Evolutionary conservation across 2,329 filamentous ascomycete genomes (phyloP).

Genomic region (Cercospora brassicicola): DNA sequence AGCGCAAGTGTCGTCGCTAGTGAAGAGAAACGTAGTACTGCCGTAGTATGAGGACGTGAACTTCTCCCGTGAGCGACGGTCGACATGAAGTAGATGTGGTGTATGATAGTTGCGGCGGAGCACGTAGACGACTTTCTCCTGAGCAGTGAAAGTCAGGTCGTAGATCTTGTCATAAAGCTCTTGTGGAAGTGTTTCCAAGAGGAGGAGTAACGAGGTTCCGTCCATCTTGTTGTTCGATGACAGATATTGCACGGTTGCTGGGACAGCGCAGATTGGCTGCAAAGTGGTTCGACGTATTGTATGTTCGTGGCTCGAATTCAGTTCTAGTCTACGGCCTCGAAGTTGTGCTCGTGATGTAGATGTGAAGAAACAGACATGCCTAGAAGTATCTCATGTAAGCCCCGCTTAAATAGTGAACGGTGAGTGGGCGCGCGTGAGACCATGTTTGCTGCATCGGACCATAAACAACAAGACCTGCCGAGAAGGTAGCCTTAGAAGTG

Average conservation of each 20-base stretch:
- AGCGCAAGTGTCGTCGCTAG: not conserved
- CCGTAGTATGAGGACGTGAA: not conserved
- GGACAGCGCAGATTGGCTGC: not conserved
- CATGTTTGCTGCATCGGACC: not conserved
- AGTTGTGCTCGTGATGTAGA: too few species aligned
- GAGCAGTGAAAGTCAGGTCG: not conserved
- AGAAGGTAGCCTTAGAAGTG: not conserved
- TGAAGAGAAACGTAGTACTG: not conserved
- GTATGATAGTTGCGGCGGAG: not conserved
- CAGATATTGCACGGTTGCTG: not conserved
- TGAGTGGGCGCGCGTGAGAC: too few species aligned
- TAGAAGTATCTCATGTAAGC: too few species aligned
- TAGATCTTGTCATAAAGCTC: conserved; percentile 12
- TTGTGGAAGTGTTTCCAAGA: not conserved
- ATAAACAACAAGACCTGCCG: not conserved
- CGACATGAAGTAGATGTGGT: conserved; percentile 3
- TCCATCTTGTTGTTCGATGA: not conserved
- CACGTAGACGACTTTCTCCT: not conserved
- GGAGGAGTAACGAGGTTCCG: not conserved
- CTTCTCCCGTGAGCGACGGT: conserved; percentile 2
- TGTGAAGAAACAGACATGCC: too few species aligned
- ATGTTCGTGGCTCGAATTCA: too few species aligned
- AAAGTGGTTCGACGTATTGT: not conserved
- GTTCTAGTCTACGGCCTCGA: too few species aligned
- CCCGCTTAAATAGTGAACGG: too few species aligned